Conservation (phyloP, 2,329 filamentous ascomycete genomes). For the Epichloe scottii region DNA sequence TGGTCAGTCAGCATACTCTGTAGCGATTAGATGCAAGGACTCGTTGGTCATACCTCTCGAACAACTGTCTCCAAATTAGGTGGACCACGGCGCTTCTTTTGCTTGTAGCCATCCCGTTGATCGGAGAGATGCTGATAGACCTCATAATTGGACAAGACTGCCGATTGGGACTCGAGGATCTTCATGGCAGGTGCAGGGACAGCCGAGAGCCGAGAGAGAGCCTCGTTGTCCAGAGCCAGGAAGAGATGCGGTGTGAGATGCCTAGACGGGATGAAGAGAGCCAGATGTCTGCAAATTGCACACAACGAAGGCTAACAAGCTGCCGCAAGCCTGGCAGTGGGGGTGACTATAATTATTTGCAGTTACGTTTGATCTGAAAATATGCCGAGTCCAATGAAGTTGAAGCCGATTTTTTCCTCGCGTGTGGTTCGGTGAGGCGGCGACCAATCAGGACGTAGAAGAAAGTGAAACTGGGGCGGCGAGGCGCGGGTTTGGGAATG, state of each 20-base stretch:
- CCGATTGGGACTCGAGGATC: constrained; percentile 59
- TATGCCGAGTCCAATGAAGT: background rate
- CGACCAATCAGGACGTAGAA: constrained; percentile 1
- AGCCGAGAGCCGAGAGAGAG: background rate
- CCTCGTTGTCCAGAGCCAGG: background rate
- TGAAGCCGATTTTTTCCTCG: constrained; percentile 1
- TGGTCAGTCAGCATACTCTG: background rate
- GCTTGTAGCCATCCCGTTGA: constrained; percentile 39
- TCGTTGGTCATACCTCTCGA: constrained; percentile 40
- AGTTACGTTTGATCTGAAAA: background rate
- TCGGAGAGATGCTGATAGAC: constrained; percentile 54
- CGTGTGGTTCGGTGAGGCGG: background rate
- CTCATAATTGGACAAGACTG: constrained; percentile 60
- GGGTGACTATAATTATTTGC: constrained; percentile 1
- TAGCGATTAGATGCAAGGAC: background rate
- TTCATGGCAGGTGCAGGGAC: constrained; percentile 37
- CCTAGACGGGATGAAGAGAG: background rate
- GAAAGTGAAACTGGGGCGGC: background rate
- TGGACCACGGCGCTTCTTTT: constrained; percentile 37
- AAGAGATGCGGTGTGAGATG: background rate
- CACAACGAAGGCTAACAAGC: background rate
- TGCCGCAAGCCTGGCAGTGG: background rate
- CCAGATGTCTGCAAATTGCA: background rate
- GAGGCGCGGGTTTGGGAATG: no score
- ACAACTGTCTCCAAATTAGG: constrained; percentile 49